These are phyloP conservation scores for Corylus heterophylla DNA, from an alignment of 306 rosid genomes.

Conservation along the genomic window DNA sequence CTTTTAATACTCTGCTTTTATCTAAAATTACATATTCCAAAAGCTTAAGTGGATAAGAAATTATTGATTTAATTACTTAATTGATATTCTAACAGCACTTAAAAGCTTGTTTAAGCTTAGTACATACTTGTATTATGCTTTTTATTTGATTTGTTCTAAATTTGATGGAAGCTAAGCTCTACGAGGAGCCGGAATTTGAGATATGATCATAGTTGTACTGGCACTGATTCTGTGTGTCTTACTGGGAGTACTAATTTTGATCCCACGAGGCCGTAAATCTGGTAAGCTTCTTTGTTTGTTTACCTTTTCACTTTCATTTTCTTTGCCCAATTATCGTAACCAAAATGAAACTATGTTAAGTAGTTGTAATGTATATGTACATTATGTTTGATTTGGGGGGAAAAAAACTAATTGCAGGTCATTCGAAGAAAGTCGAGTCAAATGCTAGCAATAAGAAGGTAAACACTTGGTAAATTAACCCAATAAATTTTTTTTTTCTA, in stretches of 20 bases:
- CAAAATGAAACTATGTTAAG: not conserved
- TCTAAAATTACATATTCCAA: no score
- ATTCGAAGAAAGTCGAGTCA: constrained; percentile 31
- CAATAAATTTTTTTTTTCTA: not conserved
- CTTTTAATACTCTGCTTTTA: no score
- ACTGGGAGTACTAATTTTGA: constrained; percentile 44
- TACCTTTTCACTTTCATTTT: not conserved
- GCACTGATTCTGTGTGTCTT: constrained; percentile 54
- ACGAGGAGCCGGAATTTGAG: constrained; percentile 21
- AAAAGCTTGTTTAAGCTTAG: not conserved
- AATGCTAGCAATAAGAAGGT: constrained; percentile 50
- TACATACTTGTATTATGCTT: not conserved
- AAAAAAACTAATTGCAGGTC: constrained; percentile 36
- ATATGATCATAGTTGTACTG: constrained; percentile 52
- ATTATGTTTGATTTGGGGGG: constrained; percentile 1
- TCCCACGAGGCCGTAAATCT: constrained; percentile 44
- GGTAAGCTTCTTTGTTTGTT: constrained; percentile 22
- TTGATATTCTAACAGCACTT: no score
- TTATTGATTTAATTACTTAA: no score
- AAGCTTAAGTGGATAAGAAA: no score
- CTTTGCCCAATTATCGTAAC: not conserved
- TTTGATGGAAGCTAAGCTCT: constrained; percentile 25
- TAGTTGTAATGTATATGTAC: not conserved
- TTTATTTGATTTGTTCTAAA: constrained; percentile 18
- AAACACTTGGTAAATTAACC: not conserved